Conservation (phyloP, 1,139 yeast species). For the Ashbya aceris region DNA sequence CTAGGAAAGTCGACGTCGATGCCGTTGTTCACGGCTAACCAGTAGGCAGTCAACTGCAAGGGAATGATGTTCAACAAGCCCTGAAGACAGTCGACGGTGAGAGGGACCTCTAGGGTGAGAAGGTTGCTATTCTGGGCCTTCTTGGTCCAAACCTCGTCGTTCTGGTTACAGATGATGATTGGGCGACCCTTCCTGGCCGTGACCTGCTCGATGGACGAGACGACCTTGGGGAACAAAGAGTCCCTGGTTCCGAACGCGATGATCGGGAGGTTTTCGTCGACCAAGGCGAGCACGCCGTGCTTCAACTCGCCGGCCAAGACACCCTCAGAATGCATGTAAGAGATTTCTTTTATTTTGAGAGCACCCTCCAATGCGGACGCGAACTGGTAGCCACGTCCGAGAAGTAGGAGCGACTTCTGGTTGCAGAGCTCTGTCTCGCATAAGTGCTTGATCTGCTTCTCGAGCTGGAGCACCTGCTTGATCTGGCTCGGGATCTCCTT, state of each 20-base stretch:
- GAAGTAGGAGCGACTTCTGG: constrained; percentile 77
- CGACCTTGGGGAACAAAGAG: constrained; percentile 90
- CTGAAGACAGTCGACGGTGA: constrained; percentile 94
- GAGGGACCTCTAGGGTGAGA: constrained; percentile 81
- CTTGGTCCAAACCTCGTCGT: constrained; percentile 53
- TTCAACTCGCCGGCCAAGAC: constrained; percentile 97
- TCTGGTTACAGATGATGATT: constrained; percentile 84
- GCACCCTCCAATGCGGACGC: constrained; percentile 99
- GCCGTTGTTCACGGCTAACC: constrained; percentile 94
- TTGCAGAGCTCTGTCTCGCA: constrained; percentile 65
- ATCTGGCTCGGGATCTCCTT: constrained; percentile 81
- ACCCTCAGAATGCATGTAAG: constrained; percentile 99
- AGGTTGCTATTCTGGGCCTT: constrained; percentile 37
- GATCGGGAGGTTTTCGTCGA: constrained; percentile 87
- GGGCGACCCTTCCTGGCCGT: constrained; percentile 97
- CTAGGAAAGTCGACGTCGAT: constrained; percentile 98
- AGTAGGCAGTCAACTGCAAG: constrained; percentile 90
- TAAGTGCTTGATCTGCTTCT: constrained; percentile 62
- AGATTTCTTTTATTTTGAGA: constrained; percentile 92
- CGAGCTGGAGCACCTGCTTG: constrained; percentile 62
- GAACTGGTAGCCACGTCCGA: constrained; percentile 96
- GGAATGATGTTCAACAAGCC: constrained; percentile 94
- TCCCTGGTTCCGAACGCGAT: constrained; percentile 97
- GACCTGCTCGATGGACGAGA: constrained; percentile 94
- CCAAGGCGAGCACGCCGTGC: constrained; percentile 96